Conservation (phyloP, 768 basidiomycete species). For the Tricholomella constricta region DNA sequence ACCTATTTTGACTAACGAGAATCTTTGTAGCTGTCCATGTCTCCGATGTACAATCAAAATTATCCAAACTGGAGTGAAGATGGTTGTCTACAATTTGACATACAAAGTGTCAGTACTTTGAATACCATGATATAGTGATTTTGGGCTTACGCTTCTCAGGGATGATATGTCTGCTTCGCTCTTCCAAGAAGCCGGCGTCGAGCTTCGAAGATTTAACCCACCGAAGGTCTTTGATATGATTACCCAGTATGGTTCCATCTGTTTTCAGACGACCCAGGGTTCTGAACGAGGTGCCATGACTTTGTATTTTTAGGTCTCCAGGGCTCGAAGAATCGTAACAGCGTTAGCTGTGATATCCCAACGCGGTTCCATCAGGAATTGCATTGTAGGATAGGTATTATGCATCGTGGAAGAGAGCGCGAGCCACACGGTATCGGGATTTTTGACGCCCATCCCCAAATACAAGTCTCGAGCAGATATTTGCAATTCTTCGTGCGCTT, state of each 20-base stretch:
- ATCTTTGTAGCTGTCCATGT: slow-evolving; percentile 84
- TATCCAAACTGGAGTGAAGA: slow-evolving; percentile 89
- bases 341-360: slow-evolving; percentile 65
- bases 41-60: slow-evolving; percentile 97
- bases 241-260: slow-evolving; percentile 7
- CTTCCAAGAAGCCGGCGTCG: slow-evolving; percentile 81
- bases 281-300: not conserved
- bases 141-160: slow-evolving; percentile 36
- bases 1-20: slow-evolving; percentile 1
- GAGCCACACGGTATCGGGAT: slow-evolving; percentile 87
- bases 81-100: slow-evolving; percentile 91
- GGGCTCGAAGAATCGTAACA: slow-evolving; percentile 31
- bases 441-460: slow-evolving; percentile 53
- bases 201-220: slow-evolving; percentile 70
- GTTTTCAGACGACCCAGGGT: not conserved
- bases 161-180: slow-evolving; percentile 82
- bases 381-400: slow-evolving; percentile 39
- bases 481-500: slow-evolving; percentile 77
- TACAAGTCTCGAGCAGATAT: slow-evolving; percentile 66
- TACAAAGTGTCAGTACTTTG: slow-evolving; percentile 85
- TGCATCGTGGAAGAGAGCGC: slow-evolving; percentile 59
- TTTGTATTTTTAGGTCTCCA: not conserved
- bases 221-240: slow-evolving; percentile 6
- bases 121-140: not conserved
- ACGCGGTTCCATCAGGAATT: slow-evolving; percentile 52